Base-by-base conservation (phyloP, 352 stramenopile genomes). In the Globisporangium carolinianum region DNA sequence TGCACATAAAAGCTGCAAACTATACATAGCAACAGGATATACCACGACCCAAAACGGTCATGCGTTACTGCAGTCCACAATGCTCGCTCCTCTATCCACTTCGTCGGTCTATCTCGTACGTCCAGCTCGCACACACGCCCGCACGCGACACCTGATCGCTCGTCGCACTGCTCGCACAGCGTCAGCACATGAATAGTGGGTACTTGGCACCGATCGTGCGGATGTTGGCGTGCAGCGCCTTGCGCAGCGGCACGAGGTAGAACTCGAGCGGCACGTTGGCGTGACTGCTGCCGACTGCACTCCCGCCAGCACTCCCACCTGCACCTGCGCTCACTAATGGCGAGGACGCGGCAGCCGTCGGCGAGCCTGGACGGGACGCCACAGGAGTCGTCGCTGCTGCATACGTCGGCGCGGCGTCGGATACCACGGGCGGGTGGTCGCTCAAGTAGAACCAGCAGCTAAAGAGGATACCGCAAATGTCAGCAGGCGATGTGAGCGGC, bases 371-470 rank as follows among this genome's bases (percentile, higher is more conserved):
- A 5, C 72, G 67, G 0, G 72, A 82, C 32, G 75, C 77, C 4
- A 68, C 68, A 6, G 75, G 75, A 17, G 75, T 68, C 1, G 55
- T 66, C 6, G 84, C 24, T 32, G 24, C 24, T 32, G 24, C 24
- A 32, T 32, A 32, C 2, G 24, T 32, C 24, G 24, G 24, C 24
- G 24, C 24, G 24, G 24, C 24, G 24, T 32, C 24, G 24, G 24
- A 32, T 32, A 32, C 24, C 24, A 32, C 24, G 24, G 24, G 84
- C 7, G 84, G 82, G 36, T 91, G 76, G 51, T 94, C 83, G 1
- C 76, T 75, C 47, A 94, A 71, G 60, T 86, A 94, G 58, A 88
- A 89, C 84, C 84, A 94, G 59, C 81, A 89, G 62, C 78, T 87
- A 41, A 91, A 89, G 43, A 94, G 73, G 55, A 94, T 89, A 0